A percentile compares a stretch with the other conserved stretches of the same genome.
phyloP scores from a whole-genome alignment of 1,284 basidiomycete genomes.

The Fistulina hepatica region DNA sequence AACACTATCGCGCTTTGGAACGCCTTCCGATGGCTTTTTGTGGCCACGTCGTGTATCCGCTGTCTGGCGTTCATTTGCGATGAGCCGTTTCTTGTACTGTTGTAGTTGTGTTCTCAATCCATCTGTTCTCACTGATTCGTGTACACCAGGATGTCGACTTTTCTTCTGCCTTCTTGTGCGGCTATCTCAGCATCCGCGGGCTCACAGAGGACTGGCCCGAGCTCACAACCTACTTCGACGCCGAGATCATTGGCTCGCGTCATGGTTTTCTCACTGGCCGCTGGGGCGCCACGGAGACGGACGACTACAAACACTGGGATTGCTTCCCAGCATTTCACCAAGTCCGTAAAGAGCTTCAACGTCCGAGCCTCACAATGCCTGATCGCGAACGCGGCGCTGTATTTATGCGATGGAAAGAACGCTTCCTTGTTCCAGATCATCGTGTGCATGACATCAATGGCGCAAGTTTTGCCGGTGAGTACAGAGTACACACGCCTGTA shows the following conservation, averaged over 20 bases:
- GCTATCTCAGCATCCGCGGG: constrained; percentile 82
- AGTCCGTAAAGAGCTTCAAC: constrained; percentile 62
- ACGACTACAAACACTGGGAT: constrained; percentile 86
- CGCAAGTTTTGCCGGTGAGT: constrained; percentile 86
- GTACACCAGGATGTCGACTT: constrained; percentile 68
- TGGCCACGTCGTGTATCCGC: neutral
- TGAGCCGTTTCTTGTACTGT: constrained; percentile 7
- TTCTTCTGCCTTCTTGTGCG: constrained; percentile 67
- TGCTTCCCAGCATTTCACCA: constrained; percentile 84
- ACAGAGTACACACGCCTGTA: constrained; percentile 1
- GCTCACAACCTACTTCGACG: constrained; percentile 88
- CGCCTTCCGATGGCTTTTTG: too few species aligned
- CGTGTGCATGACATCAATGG: constrained; percentile 90
- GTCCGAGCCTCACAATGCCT: constrained; percentile 64
- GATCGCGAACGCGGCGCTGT: constrained; percentile 65
- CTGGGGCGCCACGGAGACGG: constrained; percentile 79
- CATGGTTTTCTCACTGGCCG: constrained; percentile 81
- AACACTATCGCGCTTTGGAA: too few species aligned
- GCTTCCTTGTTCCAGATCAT: constrained; percentile 90
- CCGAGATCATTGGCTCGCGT: constrained; percentile 82
- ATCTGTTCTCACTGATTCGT: constrained; percentile 4
- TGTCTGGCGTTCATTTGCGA: neutral
- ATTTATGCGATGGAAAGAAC: constrained; percentile 97
- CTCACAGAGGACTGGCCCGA: constrained; percentile 86
- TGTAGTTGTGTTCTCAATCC: too few species aligned